Evolutionary conservation across 108 stramenopile species (phyloP).

Genomic region (Pelagomonas calceolata): DNA sequence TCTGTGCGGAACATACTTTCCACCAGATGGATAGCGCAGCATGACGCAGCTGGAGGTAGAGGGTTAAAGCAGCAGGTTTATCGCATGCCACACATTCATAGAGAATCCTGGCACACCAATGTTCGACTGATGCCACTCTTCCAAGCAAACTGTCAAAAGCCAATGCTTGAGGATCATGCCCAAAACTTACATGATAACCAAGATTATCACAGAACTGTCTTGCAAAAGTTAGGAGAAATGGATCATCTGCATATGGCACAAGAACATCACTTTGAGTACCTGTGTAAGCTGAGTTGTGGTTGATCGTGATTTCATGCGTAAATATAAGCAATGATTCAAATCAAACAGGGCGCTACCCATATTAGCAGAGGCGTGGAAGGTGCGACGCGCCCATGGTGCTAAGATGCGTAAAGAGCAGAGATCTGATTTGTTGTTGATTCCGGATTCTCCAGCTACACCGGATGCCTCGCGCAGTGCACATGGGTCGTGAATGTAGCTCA

Average conservation of each 20-base stretch:
- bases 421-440: background rate
- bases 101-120: slow-evolving; percentile 48
- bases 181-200: slow-evolving; percentile 5
- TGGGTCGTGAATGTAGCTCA: slow-evolving; percentile 57
- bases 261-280: slow-evolving; percentile 16
- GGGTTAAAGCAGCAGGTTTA: slow-evolving; percentile 40
- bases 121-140: background rate
- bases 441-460: background rate
- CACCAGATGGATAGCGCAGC: background rate
- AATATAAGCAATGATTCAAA: slow-evolving; percentile 31
- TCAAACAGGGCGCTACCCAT: slow-evolving; percentile 23
- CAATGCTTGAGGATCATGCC: slow-evolving; percentile 4
- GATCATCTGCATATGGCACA: slow-evolving; percentile 61
- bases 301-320: slow-evolving; percentile 2
- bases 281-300: too few relatives aligned
- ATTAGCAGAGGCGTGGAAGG: slow-evolving; percentile 35
- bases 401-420: background rate
- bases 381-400: background rate
- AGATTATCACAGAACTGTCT: slow-evolving; percentile 42
- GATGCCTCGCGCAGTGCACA: background rate
- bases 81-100: slow-evolving; percentile 48
- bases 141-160: slow-evolving; percentile 5
- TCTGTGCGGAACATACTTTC: too few relatives aligned
- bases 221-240: slow-evolving; percentile 48
- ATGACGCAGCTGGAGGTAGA: slow-evolving; percentile 38